Evolutionary conservation across 139 green algal genomes (phyloP), one percentile per base, ranked within the genome.

Genomic region (Dunaliella sp.): DNA sequence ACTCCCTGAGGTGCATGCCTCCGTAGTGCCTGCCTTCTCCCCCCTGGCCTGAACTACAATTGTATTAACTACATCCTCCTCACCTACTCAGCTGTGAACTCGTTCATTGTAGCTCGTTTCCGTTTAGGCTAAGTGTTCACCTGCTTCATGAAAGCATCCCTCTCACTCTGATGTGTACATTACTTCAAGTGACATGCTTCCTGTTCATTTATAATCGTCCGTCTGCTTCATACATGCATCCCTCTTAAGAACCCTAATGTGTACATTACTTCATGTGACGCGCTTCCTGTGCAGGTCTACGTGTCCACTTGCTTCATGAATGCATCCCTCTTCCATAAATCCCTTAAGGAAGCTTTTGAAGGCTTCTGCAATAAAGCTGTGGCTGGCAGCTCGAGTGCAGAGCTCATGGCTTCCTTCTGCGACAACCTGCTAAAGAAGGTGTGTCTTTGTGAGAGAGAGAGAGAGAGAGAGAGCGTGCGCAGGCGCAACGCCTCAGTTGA

Each of bases 351-450:
- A 85, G 98, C 98, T 0, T 99, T 99, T 89, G 98, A 99, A 92
- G 87, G 90, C 34, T 99, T 99, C 88, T 98, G 95, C 92, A 99
- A 99, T 95, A 99, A 99, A 91, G 87, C 87, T 12, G 96, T 99
- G 34, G 96, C 90, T 2, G 92, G 91, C 77, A 94, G 86, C 87
- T 94, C 90, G n/a, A 95, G 91, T 38, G 96, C 98, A 1, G 97
- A 99, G 93, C 94, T 99, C 37, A 98, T 99, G 92, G 98, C 98
- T 12, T 95, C 90, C 74, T 99, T 99, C 94, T 99, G 95, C 83
- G 96, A 99, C 90, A 98, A 95, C 89, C 90, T 99, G 83, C 92
- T 99, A 16, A 97, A 96, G 72, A 99, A 99, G 94, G 97, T 93
- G 81, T 0, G 81, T 2, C 28, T 12, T 3, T 74, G 84, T 32